Base-by-base conservation (phyloP, 2,329 filamentous ascomycete genomes). In the Diaporthe vaccinii region DNA sequence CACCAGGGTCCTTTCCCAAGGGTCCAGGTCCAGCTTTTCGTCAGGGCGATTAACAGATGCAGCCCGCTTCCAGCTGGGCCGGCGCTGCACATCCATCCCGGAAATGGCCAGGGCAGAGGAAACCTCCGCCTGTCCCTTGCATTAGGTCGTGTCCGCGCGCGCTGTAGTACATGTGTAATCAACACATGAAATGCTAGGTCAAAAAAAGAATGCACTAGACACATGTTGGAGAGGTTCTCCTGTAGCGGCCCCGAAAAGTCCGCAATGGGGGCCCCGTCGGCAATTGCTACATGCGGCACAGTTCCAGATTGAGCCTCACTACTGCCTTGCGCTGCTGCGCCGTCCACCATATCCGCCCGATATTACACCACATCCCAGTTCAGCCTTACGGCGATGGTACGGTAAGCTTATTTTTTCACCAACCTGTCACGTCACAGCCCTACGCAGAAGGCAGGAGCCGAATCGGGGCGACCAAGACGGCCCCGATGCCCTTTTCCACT, bases 71-170 rank as follows among this genome's bases (percentile, higher is more conserved):
- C 39, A 17, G 25, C 31, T 67, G 53, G 46, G 72, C 44, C 36
- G 70, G 59, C 70, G 31, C 49, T 73, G 71, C 73, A 75, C 58
- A 74, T 75, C 73, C 41, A 65, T 73, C 69, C 75, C 46, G 55
- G 69, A 73, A 75, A 31, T 71, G 59, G 67, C 55, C 62, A 75
- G 51, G 51, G 36, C 61, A 59, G 61, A 62, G 61, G 65, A 55
- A 55, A 55, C 65, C 46, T 69, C 65, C 36, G 46, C 39, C n/a
- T 34, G 75, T 76, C 67, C 75, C 75, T 76, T 76, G 75, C 72
- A 74, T 74, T 76, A 74, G 69, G 69, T 55, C 72, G 34, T 72
- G 51, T 46, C 72, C 76, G 65, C 46, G 65, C 65, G 17, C 28
- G 34, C 49, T 69, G 65, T 69, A 69, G 65, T 17, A 69, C 65